Evolutionary conservation across 2,329 filamentous ascomycete species (phyloP), one percentile per base, ranked within the genome.

Genomic region (Tolypocladium pustulatum): DNA sequence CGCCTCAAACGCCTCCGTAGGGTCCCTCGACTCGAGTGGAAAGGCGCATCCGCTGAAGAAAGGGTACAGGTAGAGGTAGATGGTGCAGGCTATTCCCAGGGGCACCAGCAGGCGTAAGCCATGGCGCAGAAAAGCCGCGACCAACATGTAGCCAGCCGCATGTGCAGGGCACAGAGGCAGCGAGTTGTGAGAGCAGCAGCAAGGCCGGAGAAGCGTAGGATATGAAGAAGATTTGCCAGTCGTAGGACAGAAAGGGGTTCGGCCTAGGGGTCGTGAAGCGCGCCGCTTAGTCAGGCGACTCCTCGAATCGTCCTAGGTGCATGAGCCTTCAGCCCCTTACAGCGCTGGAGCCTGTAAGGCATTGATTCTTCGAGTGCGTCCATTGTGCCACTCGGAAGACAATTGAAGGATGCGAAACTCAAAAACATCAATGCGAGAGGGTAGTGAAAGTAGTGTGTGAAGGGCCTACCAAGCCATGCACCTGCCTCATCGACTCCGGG

Each of bases 11-110:
- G 73, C 72, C 36, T 72, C 70, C 4, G 60, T 56, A 27, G 65
- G 56, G 57, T 72, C 65, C 46, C 71, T 63, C 6, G 72, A 76
- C 40, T 77, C 79, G 63, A 76, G 71, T 13, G 92, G 90, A 73
- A 97, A 97, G 41, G 82, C 85, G 77, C 92, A 97, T 67, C 83
- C 82, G 64, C 85, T 81, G 68, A 96, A 87, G 65, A 90, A 68
- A 10, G 94, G 92, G 70, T 96, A 97, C 43, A 93, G 78, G 76
- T 97, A 97, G 57, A 97, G 81, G 75, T 92, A 95, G 64, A 86
- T 66, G 56, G 89, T 90, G 68, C 84, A 83, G 63, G 84, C 74
- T 68, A 93, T 66, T 60, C 89, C 86, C 69, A 93, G 68, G 55
- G 90, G 86, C 64, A 72, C 68, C 67, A 75, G 59, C 56, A 84